Conservation (phyloP, 2,329 filamentous ascomycete species). For the Exophiala xenobiotica region DNA sequence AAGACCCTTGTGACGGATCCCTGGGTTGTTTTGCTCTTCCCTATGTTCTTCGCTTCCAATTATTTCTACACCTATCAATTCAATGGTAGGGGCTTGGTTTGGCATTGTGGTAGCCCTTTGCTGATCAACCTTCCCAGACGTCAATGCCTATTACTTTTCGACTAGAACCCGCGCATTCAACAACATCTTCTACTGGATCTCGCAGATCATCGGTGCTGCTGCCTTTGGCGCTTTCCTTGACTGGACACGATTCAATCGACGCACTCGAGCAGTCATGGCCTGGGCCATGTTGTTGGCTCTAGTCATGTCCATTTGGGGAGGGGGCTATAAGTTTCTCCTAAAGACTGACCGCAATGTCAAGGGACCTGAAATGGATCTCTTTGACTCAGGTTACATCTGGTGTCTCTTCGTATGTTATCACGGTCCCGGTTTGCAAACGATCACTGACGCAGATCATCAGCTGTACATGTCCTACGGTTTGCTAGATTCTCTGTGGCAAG, state of each 20-base stretch:
- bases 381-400: conserved; percentile 64
- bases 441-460: conserved; percentile 56
- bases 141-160: conserved; percentile 70
- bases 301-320: conserved; percentile 78
- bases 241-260: conserved; percentile 51
- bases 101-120: not conserved
- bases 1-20: conserved; percentile 65
- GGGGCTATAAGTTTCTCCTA: conserved; percentile 73
- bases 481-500: conserved; percentile 87
- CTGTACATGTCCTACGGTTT: conserved; percentile 87
- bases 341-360: conserved; percentile 52
- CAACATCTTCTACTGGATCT: conserved; percentile 72
- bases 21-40: conserved; percentile 67
- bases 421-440: conserved; percentile 31
- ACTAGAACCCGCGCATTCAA: conserved; percentile 72
- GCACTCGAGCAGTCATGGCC: conserved; percentile 66
- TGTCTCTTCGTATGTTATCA: conserved; percentile 63
- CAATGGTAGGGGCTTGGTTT: conserved; percentile 42
- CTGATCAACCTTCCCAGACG: conserved; percentile 35
- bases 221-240: conserved; percentile 73
- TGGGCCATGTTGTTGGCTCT: conserved; percentile 63
- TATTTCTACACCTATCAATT: conserved; percentile 70
- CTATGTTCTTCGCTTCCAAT: conserved; percentile 70
- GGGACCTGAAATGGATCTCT: conserved; percentile 59
- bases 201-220: conserved; percentile 73